Base-by-base conservation (phyloP, 345 rosid species). In the Salix purpurea region DNA sequence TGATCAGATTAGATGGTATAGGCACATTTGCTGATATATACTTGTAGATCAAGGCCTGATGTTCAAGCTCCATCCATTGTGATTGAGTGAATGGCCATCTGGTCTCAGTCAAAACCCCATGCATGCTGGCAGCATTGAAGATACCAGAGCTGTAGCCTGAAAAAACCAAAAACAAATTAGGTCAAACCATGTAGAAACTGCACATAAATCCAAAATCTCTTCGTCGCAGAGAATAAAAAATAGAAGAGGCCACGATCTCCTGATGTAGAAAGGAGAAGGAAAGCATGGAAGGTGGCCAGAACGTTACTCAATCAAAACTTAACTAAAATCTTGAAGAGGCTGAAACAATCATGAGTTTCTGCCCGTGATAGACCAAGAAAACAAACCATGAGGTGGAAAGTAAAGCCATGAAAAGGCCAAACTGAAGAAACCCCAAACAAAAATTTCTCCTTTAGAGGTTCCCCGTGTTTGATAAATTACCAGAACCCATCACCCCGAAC, bases 1-100 rank as follows among this genome's bases (percentile, higher is more conserved):
- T 75, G 69, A 95, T 94, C 48, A 95, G 89, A 74, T 81, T 83
- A 76, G 92, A 83, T 4, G 99, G 99, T 46, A 95, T 83, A 73
- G 97, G 97, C 9, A 88, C 88, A 80, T 90, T 90, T 36, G 96
- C 89, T 74, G 87, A 86, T 44, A 95, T 86, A 83, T 90, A 90
- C 80, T 91, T 93, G 84, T 87, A 93, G 91, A 95, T 93, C 91
- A 93, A 83, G 14, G 97, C 97, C 83, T 95, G 99, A 77, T 93
- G 97, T 83, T 95, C 97, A 26, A 95, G 84, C 88, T 95, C 99
- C 83, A 89, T 89, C 97, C 97, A 93, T 79, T 95, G 99, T 24
- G 90, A 86, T 62, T 85, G 86, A 52, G 94, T 89, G 40, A 89
- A 90, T 37, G 91, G 87, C 15, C 92, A 91, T 83, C 88, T 83